Base-by-base conservation (phyloP, 148 eudicot genomes). In the Oxyria digyna region DNA sequence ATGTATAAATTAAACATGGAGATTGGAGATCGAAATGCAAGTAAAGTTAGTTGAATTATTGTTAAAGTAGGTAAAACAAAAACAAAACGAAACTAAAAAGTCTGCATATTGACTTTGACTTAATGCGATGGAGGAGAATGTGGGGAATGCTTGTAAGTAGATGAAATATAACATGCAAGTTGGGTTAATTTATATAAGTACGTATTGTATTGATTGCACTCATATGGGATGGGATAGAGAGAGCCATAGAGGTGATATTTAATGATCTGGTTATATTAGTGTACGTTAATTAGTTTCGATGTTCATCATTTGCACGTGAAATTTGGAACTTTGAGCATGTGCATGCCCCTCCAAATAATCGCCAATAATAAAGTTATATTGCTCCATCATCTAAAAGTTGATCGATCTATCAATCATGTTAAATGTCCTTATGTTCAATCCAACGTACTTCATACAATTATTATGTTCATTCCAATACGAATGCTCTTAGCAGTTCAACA, bases 121-220 rank as follows among this genome's bases (percentile, higher is more conserved):
- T 52, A 21, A 52, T 8, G 13, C 21, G 27, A 24, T 21, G 31
- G 21, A 4, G 3, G 31, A 24, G 59, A 52, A 65, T 33, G 68
- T 40, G 43, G 68, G 40, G 68, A 65, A 65, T 65, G 27, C 68
- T 65, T 65, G 68, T 65, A 33, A 65, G 35, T 23, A 20, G 68
- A 35, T 38, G 0, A 1, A 65, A 14, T 17, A 65, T 24, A 52
- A 52, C 62, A 52, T 24, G 29, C 62, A 52, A 52, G 31, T 52
- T 15, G 29, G 62, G 62, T 52, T n/a, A 23, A 52, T 52, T 52
- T n/a, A n/a, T n/a, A 52, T 21, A 35, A 35, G 38, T 35, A 35
- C 6, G 21, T 23, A 11, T 21, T 52, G 31, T 21, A 52, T 52
- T 52, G 62, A 52, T 23, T 52, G 62, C 62, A 52, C 4, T 52